A percentile compares a stretch with the other conserved stretches of the same genome.
Evolutionary conservation across 352 stramenopile species (phyloP).

Genomic region (Phytophthora rubi): DNA sequence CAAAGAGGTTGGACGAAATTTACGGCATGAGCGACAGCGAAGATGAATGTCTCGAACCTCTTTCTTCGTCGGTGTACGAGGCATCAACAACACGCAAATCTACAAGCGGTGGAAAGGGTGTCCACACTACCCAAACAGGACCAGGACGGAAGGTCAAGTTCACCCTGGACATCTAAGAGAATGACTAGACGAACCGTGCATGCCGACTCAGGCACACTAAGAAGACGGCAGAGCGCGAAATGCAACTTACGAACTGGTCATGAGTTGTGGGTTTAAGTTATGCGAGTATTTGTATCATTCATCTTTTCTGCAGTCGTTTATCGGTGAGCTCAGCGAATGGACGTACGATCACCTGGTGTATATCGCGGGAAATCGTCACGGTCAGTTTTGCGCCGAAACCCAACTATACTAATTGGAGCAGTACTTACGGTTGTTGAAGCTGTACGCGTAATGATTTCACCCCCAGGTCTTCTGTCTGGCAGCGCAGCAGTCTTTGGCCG

Average conservation of each 20-base stretch:
- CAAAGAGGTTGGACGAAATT: conserved; percentile 74
- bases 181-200: background rate
- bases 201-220: background rate
- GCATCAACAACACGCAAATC: conserved; percentile 43
- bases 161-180: conserved; percentile 49
- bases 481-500: conserved; percentile 44
- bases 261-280: background rate
- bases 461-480: conserved; percentile 35
- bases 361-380: background rate
- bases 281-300: background rate
- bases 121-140: conserved; percentile 25
- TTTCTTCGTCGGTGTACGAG: conserved; percentile 67
- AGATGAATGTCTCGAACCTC: conserved; percentile 73
- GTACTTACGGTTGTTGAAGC: conserved; percentile 47
- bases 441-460: conserved; percentile 58
- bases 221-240: background rate
- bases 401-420: background rate
- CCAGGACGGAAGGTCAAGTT: conserved; percentile 67
- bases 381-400: conserved; percentile 4
- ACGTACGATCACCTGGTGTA: conserved; percentile 55
- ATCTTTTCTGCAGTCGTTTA: conserved; percentile 27
- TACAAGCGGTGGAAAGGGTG: conserved; percentile 28
- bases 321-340: conserved; percentile 54
- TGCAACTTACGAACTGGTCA: background rate
- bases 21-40: conserved; percentile 89